A percentile compares a stretch with the other conserved stretches of the same genome.
phyloP scores from a whole-genome alignment of 106 monocot genomes.

The Platanthera zijinensis region DNA sequence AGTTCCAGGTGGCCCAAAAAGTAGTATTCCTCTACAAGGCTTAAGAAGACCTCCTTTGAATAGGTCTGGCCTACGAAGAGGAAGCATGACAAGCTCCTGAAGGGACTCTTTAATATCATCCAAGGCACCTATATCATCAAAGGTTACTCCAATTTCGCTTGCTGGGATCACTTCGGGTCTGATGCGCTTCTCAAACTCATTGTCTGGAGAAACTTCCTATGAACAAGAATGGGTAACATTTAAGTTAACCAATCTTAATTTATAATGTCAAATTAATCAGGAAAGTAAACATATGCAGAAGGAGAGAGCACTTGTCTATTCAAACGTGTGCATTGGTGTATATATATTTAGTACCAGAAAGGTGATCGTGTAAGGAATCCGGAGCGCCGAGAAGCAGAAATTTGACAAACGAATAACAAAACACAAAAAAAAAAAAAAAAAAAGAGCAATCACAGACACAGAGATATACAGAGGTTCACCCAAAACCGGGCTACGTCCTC shows the following conservation, averaged over 20 bases:
- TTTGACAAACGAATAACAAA: no score
- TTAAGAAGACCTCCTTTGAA: conserved; percentile 86
- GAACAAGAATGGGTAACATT: not conserved
- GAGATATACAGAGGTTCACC: no score
- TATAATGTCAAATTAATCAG: not conserved
- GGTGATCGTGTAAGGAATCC: no score
- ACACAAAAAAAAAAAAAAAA: no score
- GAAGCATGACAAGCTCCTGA: conserved; percentile 90
- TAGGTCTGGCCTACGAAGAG: conserved; percentile 74
- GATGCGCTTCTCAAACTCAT: conserved; percentile 88
- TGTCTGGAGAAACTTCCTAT: conserved; percentile 58
- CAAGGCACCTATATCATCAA: conserved; percentile 80
- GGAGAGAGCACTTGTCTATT: not conserved
- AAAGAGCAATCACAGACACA: no score
- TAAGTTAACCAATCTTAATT: not conserved
- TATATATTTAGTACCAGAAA: not conserved
- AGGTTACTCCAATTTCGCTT: conserved; percentile 77
- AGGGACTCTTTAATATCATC: conserved; percentile 80
- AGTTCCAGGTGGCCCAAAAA: conserved; percentile 90
- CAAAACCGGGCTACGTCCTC: no score
- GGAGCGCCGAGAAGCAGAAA: no score
- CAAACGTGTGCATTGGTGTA: not conserved
- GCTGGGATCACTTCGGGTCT: conserved; percentile 84
- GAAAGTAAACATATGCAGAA: not conserved
- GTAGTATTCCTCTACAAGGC: conserved; percentile 83